These are phyloP conservation scores for Kregervanrija pseudodelftensis DNA, from an alignment of 805 yeast genomes.

Conservation along the genomic window DNA sequence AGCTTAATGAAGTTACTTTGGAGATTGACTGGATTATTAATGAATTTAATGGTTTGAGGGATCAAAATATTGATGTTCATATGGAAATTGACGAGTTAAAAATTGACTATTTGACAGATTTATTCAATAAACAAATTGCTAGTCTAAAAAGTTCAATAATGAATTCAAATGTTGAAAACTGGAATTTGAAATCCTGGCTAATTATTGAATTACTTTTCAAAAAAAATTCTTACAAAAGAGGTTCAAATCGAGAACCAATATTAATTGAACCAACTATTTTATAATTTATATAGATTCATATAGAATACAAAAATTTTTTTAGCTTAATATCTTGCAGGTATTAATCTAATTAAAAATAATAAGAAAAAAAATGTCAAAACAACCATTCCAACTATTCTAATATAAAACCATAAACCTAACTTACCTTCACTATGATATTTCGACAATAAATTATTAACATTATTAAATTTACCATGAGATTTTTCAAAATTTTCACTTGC, in stretches of 20 bases:
- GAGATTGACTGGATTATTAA: constrained; percentile 12
- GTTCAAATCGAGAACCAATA: constrained; percentile 18
- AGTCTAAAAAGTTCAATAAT: not conserved
- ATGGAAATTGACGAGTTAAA: not conserved
- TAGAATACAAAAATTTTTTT: constrained; percentile 6
- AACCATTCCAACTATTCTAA: constrained; percentile 19
- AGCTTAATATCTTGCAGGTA: constrained; percentile 33
- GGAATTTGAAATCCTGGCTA: constrained; percentile 15
- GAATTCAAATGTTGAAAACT: constrained; percentile 1
- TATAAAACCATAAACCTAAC: constrained; percentile 27
- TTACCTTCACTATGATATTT: constrained; percentile 28
- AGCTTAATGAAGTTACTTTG: not conserved
- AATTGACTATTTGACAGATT: constrained; percentile 4
- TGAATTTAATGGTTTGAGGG: constrained; percentile 6
- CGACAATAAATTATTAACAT: constrained; percentile 21
- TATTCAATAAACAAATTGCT: constrained; percentile 5
- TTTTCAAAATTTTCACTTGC: constrained; percentile 28
- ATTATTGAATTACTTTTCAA: constrained; percentile 8
- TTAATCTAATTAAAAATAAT: constrained; percentile 22
- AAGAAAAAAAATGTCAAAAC: constrained; percentile 20
- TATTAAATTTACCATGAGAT: constrained; percentile 21
- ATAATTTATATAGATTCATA: constrained; percentile 1
- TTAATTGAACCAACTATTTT: constrained; percentile 15
- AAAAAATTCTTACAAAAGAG: constrained; percentile 21
- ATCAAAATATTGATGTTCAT: not conserved